Conservation (phyloP, 2,329 filamentous ascomycete genomes). For the Westerdykella sp. region DNA sequence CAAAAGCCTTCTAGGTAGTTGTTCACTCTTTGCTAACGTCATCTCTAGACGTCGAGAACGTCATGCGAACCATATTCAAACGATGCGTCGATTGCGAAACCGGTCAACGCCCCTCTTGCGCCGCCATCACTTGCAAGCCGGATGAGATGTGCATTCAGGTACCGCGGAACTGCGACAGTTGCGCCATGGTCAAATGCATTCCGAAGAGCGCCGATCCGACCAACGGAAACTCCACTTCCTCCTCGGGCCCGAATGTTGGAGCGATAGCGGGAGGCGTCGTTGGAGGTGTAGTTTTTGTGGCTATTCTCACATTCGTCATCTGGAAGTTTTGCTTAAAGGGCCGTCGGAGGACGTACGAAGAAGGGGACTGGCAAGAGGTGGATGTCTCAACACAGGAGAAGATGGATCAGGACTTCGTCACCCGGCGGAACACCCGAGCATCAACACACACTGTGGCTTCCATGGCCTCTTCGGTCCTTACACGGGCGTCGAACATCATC, state of each 20-base stretch:
- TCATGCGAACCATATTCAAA: conserved; percentile 45
- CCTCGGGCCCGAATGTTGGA: conserved; percentile 60
- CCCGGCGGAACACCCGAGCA: conserved; percentile 56
- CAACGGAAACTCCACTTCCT: conserved; percentile 14
- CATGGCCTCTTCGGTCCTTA: conserved; percentile 91
- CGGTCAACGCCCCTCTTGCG: conserved; percentile 50
- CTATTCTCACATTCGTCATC: conserved; percentile 68
- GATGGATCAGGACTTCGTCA: conserved; percentile 50
- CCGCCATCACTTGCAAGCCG: conserved; percentile 45
- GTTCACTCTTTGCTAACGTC: conserved; percentile 4
- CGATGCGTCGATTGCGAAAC: conserved; percentile 55
- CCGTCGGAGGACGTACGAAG: conserved; percentile 57
- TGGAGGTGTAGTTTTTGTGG: conserved; percentile 71
- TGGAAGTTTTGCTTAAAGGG: conserved; percentile 86
- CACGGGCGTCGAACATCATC: conserved; percentile 95
- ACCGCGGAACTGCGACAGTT: conserved; percentile 53
- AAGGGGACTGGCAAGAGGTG: conserved; percentile 53
- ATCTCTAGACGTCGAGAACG: conserved; percentile 29
- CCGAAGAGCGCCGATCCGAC: conserved; percentile 34
- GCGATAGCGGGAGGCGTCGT: conserved; percentile 89
- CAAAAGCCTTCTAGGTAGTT: not conserved
- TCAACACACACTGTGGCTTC: conserved; percentile 84
- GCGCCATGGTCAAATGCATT: conserved; percentile 54
- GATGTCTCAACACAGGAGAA: conserved; percentile 53
- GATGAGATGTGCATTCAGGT: conserved; percentile 56